Evolutionary conservation across 2,329 filamentous ascomycete genomes (phyloP).

Genomic region (Alternaria triticimaculans): DNA sequence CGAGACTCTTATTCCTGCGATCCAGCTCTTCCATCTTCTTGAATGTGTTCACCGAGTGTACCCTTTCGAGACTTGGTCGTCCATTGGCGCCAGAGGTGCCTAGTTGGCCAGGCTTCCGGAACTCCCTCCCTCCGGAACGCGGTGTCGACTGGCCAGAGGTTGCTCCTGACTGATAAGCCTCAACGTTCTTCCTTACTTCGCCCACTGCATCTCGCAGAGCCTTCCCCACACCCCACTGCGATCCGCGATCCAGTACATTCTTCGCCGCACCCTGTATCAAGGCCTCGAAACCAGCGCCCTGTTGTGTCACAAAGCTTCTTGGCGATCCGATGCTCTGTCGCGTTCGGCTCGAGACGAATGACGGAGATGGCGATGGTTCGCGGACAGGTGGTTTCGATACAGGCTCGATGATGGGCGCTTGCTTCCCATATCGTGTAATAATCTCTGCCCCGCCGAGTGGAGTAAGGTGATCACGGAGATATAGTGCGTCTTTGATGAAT

Average conservation of each 20-base stretch:
- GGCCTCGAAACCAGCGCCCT: slow-evolving; percentile 64
- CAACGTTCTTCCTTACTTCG: slow-evolving; percentile 78
- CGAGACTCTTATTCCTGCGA: slow-evolving; percentile 69
- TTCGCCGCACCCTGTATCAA: slow-evolving; percentile 79
- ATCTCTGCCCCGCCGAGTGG: slow-evolving; percentile 68
- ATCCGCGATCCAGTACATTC: slow-evolving; percentile 73
- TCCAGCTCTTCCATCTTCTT: slow-evolving; percentile 59
- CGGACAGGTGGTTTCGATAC: slow-evolving; percentile 37
- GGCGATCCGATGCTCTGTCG: slow-evolving; percentile 38
- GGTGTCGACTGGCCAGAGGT: slow-evolving; percentile 41
- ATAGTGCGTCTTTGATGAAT: slow-evolving; percentile 85
- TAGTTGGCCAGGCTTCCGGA: slow-evolving; percentile 37
- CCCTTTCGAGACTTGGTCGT: slow-evolving; percentile 29
- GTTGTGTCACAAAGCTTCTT: slow-evolving; percentile 35
- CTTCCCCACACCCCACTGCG: slow-evolving; percentile 80
- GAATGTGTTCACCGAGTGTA: slow-evolving; percentile 29
- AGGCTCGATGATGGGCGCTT: slow-evolving; percentile 42
- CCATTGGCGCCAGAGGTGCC: slow-evolving; percentile 23
- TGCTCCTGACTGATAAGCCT: slow-evolving; percentile 62
- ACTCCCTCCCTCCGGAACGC: slow-evolving; percentile 45
- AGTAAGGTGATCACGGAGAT: slow-evolving; percentile 70
- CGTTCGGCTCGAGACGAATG: slow-evolving; percentile 32
- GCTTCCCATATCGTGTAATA: slow-evolving; percentile 72
- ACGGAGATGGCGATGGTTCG: slow-evolving; percentile 34
- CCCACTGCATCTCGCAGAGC: slow-evolving; percentile 81